Conservation (phyloP, 2,329 filamentous ascomycete genomes). For the Ceratocystis lukuohia region DNA sequence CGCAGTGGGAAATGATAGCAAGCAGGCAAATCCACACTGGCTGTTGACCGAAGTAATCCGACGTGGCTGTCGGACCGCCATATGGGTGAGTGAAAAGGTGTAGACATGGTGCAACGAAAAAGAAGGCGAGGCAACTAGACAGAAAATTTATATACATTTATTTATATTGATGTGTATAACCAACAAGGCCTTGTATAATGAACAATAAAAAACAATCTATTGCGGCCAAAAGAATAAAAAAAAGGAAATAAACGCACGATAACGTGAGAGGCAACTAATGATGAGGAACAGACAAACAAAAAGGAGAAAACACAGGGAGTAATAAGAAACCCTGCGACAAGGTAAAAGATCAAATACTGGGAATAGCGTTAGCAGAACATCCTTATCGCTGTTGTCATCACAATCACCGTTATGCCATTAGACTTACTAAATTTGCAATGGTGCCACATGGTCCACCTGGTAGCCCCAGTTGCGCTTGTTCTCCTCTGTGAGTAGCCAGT, state of each 20-base stretch:
- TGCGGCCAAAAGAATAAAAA: not conserved
- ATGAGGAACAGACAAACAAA: no score
- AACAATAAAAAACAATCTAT: constrained; percentile 1
- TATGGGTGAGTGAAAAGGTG: constrained; percentile 74
- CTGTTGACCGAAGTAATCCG: constrained; percentile 75
- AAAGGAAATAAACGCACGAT: not conserved
- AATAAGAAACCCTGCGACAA: not conserved
- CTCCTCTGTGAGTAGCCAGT: constrained; percentile 88
- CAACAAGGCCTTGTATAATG: not conserved
- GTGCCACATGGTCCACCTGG: constrained; percentile 88
- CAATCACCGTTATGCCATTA: not conserved
- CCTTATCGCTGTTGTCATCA: not conserved
- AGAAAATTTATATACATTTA: not conserved
- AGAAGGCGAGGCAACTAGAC: not conserved
- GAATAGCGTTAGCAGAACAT: not conserved
- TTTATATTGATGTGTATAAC: constrained; percentile 14
- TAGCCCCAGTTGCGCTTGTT: constrained; percentile 92
- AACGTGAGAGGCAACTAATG: not conserved
- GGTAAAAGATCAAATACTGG: not conserved
- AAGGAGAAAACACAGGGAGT: not conserved
- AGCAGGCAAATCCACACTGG: constrained; percentile 81
- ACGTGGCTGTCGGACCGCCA: constrained; percentile 80
- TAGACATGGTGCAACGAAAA: constrained; percentile 26
- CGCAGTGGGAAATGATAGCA: constrained; percentile 84
- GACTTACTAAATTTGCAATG: constrained; percentile 87